Base-by-base conservation (phyloP, 2,329 filamentous ascomycete genomes). In the Ambrosiella cleistominuta region DNA sequence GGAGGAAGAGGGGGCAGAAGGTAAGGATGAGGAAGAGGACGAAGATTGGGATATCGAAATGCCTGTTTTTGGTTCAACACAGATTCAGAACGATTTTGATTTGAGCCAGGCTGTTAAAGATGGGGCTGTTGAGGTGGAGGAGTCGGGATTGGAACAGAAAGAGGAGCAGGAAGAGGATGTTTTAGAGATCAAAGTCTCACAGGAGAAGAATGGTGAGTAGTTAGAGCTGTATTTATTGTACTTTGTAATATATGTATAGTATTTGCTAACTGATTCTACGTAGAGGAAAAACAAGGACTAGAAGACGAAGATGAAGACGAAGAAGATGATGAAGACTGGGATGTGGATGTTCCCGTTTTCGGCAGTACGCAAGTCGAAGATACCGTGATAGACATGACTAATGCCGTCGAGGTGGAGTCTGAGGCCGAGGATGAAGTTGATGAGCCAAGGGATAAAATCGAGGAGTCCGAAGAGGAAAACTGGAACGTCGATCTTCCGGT, bases 41-140 rank as follows among this genome's bases (percentile, higher is more conserved):
- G 58, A 57, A 1, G 55, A 60, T 49, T 60, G 58, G 58, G 58
- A 60, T 12, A 19, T 60, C 8, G 58, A 60, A 19, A 13, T 60
- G 9, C 58, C 58, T 15, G 44, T 60, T 27, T 60, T 60, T 35
- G 50, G 54, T 36, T 60, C 58, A 11, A 60, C 55, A 3, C 49
- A 60, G 17, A 19, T 57, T 8, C 17, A 51, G 49, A 51, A 15
- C 8, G 17, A 51, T 9, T 51, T 51, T 37, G 49, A 51, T 13
- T 8, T 27, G 13, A 57, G 37, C 11, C 12, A 38, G 38, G 50
- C 39, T 1, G 56, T 11, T 13, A 47, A 37, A 7, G 35, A 12
- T 7, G 56, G 39, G 11, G 6, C 11, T 11, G 39, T 42, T n/a
- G 49, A 51, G 11, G 35, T 51, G 13, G 49, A 51, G 39, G 36